These are phyloP conservation scores for Vachellia pachyceras DNA, from an alignment of 306 rosid species.

Conservation along the genomic window DNA sequence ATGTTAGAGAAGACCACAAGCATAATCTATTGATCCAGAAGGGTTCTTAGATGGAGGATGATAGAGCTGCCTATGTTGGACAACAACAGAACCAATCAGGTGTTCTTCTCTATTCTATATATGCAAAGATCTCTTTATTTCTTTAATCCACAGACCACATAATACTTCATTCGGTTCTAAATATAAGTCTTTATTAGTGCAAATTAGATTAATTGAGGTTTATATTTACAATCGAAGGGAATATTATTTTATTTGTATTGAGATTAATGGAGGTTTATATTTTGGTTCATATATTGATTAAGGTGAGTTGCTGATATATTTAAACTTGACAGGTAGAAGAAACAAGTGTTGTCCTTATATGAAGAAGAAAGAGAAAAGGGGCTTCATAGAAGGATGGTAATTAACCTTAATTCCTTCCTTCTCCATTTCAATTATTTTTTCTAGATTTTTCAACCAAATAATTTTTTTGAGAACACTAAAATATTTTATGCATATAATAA, in stretches of 20 bases:
- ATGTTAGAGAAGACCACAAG: not conserved
- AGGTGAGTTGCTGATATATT: not conserved
- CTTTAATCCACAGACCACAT: not conserved
- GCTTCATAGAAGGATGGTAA: constrained; percentile 44
- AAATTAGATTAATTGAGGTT: too few relatives aligned
- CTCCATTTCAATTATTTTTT: not conserved
- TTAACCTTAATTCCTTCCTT: not conserved
- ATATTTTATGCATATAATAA: not conserved
- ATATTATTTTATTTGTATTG: not conserved
- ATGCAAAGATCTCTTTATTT: not conserved
- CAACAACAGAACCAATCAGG: not conserved
- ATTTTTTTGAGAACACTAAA: not conserved
- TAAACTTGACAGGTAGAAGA: not conserved
- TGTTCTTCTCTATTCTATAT: not conserved
- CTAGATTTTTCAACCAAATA: not conserved
- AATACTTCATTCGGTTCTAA: too few relatives aligned
- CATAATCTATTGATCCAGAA: not conserved
- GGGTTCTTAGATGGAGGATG: not conserved
- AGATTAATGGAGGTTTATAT: not conserved
- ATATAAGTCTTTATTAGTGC: too few relatives aligned
- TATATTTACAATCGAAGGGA: too few relatives aligned
- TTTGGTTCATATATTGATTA: not conserved
- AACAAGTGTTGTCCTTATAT: constrained; percentile 18
- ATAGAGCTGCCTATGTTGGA: not conserved
- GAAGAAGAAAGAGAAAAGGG: constrained; percentile 35